A percentile compares a stretch with the other conserved stretches of the same genome.
Evolutionary conservation across 805 yeast genomes (phyloP).

Genomic region (Candida sakaeoensis): DNA sequence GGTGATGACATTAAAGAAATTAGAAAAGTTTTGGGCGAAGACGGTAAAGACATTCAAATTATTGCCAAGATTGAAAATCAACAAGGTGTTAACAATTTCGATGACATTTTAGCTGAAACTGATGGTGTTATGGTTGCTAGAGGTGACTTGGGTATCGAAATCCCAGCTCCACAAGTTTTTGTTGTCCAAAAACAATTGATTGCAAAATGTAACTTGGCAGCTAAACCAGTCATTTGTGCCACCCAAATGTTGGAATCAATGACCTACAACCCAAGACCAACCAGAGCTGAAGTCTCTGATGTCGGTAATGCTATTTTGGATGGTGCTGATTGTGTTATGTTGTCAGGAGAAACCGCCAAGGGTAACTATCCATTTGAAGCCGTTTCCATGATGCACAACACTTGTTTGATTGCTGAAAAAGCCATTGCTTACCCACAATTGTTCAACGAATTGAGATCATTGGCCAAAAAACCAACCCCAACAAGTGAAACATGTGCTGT

Average conservation of each 20-base stretch:
- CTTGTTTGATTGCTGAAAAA: constrained; percentile 93
- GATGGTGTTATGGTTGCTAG: constrained; percentile 99
- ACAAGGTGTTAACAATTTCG: constrained; percentile 99
- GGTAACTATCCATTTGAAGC: constrained; percentile 98
- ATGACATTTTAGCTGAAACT: constrained; percentile 88
- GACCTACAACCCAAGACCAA: constrained; percentile 99
- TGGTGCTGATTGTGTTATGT: constrained; percentile 99
- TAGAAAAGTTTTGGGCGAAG: constrained; percentile 94
- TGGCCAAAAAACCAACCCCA: constrained; percentile 83
- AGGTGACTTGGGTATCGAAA: constrained; percentile 99
- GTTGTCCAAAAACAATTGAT: constrained; percentile 98
- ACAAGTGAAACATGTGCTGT: constrained; percentile 96
- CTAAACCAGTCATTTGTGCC: constrained; percentile 99
- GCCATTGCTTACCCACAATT: constrained; percentile 84
- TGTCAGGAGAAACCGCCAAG: constrained; percentile 99
- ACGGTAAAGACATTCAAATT: constrained; percentile 93
- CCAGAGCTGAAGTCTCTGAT: constrained; percentile 99
- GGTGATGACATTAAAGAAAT: constrained; percentile 87
- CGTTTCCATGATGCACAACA: constrained; percentile 98
- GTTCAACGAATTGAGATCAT: constrained; percentile 83
- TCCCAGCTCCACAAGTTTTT: constrained; percentile 98
- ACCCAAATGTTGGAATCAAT: constrained; percentile 99
- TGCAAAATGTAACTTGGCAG: constrained; percentile 98
- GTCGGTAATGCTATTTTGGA: constrained; percentile 99
- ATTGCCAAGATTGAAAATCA: constrained; percentile 98